These are phyloP conservation scores for Syzygium grande DNA, from an alignment of 345 rosid species.

Conservation along the genomic window DNA sequence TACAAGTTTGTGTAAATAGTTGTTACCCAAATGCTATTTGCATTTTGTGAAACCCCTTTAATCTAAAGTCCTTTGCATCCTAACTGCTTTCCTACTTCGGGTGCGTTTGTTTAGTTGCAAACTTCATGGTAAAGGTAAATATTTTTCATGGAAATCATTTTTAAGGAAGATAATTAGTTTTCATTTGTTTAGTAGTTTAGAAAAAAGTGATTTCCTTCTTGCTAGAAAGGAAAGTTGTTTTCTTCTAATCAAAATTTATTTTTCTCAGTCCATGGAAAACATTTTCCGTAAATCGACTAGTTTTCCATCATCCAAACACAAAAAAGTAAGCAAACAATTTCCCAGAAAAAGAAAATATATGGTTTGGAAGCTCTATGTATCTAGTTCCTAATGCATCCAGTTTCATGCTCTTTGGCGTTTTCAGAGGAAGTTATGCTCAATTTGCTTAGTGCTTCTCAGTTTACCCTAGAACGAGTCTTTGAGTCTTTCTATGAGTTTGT, in stretches of 20 bases:
- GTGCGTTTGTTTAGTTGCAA: background rate
- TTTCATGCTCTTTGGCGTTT: background rate
- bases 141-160: background rate
- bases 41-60: background rate
- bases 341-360: background rate
- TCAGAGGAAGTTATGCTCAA: background rate
- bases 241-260: background rate
- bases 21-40: background rate
- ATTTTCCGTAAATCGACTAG: rapidly evolving
- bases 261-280: background rate
- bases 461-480: background rate
- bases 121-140: background rate
- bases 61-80: background rate
- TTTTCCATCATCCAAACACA: background rate
- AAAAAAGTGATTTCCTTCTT: background rate
- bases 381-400: background rate
- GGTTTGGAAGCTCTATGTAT: background rate
- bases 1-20: background rate
- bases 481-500: background rate
- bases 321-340: rapidly evolving
- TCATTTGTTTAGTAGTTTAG: background rate
- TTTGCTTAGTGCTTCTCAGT: background rate
- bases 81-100: background rate
- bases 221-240: background rate
- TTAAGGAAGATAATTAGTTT: background rate